Conservation (phyloP, 371 early-diverging fungal species). For the Quaeritorhiza haematococci region DNA sequence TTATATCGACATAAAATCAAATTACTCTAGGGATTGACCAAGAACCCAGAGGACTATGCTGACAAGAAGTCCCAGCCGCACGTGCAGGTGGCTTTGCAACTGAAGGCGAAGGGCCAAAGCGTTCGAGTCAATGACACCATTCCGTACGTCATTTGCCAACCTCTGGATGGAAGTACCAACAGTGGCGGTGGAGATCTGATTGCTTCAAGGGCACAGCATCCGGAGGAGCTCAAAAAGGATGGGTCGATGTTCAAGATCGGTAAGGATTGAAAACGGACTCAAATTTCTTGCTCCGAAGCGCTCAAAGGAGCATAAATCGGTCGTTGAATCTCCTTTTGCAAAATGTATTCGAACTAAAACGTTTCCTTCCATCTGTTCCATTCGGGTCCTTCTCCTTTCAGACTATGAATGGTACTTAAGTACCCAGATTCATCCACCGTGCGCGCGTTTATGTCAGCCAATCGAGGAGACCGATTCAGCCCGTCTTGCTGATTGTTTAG, state of each 20-base stretch:
- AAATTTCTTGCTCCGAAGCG: too few species aligned
- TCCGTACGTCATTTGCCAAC: slow-evolving; percentile 90
- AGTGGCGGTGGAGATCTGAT: slow-evolving; percentile 44
- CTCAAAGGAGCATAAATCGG: too few species aligned
- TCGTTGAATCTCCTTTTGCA: too few species aligned
- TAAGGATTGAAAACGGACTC: slow-evolving; percentile 23
- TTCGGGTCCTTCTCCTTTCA: slow-evolving; percentile 15
- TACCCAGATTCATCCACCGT: slow-evolving; percentile 94
- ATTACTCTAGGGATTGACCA: slow-evolving; percentile 70
- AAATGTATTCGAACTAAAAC: too few species aligned
- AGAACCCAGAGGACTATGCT: slow-evolving; percentile 88
- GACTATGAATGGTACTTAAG: slow-evolving; percentile 96
- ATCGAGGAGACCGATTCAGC: slow-evolving; percentile 82
- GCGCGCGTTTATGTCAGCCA: slow-evolving; percentile 83
- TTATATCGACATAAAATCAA: too few species aligned
- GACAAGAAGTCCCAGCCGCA: slow-evolving; percentile 92
- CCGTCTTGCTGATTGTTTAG: slow-evolving; percentile 81
- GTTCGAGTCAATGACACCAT: slow-evolving; percentile 90
- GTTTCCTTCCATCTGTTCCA: neutral
- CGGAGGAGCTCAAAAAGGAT: slow-evolving; percentile 72
- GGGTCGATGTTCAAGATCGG: slow-evolving; percentile 53
- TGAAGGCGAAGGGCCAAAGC: slow-evolving; percentile 67
- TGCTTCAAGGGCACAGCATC: slow-evolving; percentile 84
- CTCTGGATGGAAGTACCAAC: neutral
- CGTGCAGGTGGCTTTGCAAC: slow-evolving; percentile 89